These are phyloP conservation scores for Yamadazyma sp. DNA, from an alignment of 1,139 yeast genomes.

Conservation along the genomic window DNA sequence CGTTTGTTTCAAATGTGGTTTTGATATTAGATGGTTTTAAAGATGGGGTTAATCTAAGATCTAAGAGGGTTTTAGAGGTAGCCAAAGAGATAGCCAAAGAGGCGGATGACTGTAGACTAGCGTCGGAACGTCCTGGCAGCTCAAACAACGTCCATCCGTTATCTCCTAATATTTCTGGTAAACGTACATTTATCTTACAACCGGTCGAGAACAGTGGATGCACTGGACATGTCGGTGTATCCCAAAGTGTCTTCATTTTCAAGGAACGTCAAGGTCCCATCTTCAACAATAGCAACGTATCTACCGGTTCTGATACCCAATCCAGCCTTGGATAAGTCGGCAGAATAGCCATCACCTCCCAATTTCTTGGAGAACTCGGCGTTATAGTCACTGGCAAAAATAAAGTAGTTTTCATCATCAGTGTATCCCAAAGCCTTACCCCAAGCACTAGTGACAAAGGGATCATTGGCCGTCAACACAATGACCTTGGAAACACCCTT, in stretches of 20 bases:
- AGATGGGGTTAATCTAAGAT: no score
- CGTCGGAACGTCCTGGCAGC: no score
- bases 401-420: slow-evolving; percentile 47
- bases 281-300: slow-evolving; percentile 64
- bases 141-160: no score
- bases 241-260: slow-evolving; percentile 62
- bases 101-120: no score
- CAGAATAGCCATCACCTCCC: slow-evolving; percentile 61
- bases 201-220: slow-evolving; percentile 49
- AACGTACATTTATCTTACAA: no score
- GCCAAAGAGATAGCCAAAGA: no score
- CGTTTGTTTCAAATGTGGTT: not conserved
- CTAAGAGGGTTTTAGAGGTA: no score
- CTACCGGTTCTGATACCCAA: slow-evolving; percentile 68
- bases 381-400: slow-evolving; percentile 74
- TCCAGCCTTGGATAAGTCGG: slow-evolving; percentile 55
- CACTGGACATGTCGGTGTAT: slow-evolving; percentile 60
- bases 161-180: no score
- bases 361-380: slow-evolving; percentile 47
- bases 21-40: no score
- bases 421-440: slow-evolving; percentile 64
- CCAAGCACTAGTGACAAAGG: slow-evolving; percentile 82
- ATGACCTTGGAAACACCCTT: slow-evolving; percentile 74
- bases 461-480: slow-evolving; percentile 76
- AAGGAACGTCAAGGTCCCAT: slow-evolving; percentile 63